Conservation (phyloP, 208 protist species). For the Herpetomonas muscarum region DNA sequence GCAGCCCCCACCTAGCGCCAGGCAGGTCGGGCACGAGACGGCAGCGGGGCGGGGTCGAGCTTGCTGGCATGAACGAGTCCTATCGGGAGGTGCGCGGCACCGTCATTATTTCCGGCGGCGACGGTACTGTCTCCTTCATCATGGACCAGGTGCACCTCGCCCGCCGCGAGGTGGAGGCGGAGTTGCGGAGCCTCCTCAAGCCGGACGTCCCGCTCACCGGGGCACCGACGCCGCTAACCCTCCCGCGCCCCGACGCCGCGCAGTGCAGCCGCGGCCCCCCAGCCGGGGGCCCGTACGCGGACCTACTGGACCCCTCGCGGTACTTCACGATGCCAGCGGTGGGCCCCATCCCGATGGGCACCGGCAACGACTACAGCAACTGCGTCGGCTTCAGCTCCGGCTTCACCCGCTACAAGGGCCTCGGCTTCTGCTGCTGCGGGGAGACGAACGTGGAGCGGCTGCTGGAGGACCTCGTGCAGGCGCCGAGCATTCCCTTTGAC, state of each 20-base stretch:
- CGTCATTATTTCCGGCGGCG: conserved; percentile 74
- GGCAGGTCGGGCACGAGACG: too few species aligned
- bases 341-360: conserved; percentile 70
- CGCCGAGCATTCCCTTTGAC: conserved; percentile 68
- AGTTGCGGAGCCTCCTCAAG: conserved; percentile 17
- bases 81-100: conserved; percentile 40
- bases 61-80: too few species aligned
- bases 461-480: conserved; percentile 25
- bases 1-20: too few species aligned
- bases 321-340: conserved; percentile 67
- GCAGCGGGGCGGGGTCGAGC: too few species aligned
- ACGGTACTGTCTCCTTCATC: conserved; percentile 81
- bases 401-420: conserved; percentile 16
- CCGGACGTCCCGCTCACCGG: not conserved
- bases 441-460: conserved; percentile 36
- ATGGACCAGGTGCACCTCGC: conserved; percentile 67
- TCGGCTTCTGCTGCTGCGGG: conserved; percentile 16
- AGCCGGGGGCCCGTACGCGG: too few species aligned
- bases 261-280: too few species aligned
- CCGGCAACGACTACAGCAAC: conserved; percentile 84
- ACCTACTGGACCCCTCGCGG: not conserved
- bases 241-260: too few species aligned
- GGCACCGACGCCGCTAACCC: too few species aligned
- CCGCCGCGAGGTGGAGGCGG: conserved; percentile 34
- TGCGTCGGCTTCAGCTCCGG: conserved; percentile 69